Base-by-base conservation (phyloP, 1,284 basidiomycete genomes). In the Fomitopsis palustris region DNA sequence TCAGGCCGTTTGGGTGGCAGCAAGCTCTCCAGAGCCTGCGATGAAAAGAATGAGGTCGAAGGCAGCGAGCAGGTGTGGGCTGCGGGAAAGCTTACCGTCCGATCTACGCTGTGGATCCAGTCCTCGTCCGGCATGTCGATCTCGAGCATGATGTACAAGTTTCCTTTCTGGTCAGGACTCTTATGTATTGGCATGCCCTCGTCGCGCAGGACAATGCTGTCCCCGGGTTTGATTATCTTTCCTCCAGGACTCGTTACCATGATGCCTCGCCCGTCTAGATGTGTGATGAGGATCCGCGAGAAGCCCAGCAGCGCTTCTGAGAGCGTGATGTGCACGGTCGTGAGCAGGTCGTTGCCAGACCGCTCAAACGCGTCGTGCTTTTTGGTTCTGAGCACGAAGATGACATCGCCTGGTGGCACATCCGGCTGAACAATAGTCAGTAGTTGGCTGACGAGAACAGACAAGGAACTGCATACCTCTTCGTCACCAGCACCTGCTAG, bases 301-400 rank as follows among this genome's bases (percentile, higher is more conserved):
- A 98, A 95, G 17, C 95, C 95, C 51, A 96, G 82, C 10, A 98
- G 81, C 2, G 95, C 91, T 74, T 98, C 95, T 6, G 94, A 95
- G n/a, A 97, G 79, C 1, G 92, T 93, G 61, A 98, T 88, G 41
- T 84, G 85, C 55, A 93, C 85, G 35, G 82, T 87, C 1, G 90
- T 85, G 38, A 93, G 77, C 27, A 95, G 78, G 68, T 95, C 89
- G 62, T 86, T 85, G 35, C 88, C 89, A 17, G 87, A 86, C 35
- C 93, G 86, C 67, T 92, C 86, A 70, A 98, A 96, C 0, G 88
- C 86, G 2, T 85, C 77, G 65, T 98, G 93, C 1, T 80, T 79
- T 41, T 76, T 73, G 27, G 85, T 78, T 69, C 87, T 84, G 54
- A 98, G 81, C 23, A 89, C 81, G 72, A 99, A 96, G 59, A 96